Conservation (phyloP, 495 filamentous ascomycete genomes). For the Delitschia confertaspora region DNA sequence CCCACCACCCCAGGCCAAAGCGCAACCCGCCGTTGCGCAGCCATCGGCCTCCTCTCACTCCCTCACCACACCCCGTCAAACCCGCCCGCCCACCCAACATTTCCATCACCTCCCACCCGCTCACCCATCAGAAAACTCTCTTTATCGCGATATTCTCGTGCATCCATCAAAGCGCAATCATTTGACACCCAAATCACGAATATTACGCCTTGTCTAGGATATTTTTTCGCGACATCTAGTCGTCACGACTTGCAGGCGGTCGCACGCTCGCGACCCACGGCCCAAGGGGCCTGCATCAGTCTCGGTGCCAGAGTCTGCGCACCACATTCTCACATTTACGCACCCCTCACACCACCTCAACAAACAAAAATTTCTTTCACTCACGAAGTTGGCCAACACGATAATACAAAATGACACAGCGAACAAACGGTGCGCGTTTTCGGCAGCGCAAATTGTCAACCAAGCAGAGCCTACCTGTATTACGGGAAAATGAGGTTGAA, state of each 20-base stretch:
- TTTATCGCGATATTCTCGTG: conserved; percentile 1
- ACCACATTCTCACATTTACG: conserved; percentile 10
- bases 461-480: conserved; percentile 74
- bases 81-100: not conserved
- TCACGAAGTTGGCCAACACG: not conserved
- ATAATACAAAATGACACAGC: conserved; percentile 25
- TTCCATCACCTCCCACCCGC: conserved; percentile 11
- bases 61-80: conserved; percentile 12
- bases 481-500: conserved; percentile 86
- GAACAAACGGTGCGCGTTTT: conserved; percentile 29
- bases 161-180: conserved; percentile 5
- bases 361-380: not conserved
- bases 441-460: conserved; percentile 86
- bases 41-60: no score
- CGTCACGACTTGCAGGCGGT: no score
- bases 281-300: no score
- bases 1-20: not conserved
- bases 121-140: conserved; percentile 18
- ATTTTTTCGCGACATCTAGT: not conserved
- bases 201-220: conserved; percentile 14
- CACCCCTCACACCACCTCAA: not conserved
- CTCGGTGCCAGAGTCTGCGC: conserved; percentile 4
- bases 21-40: not conserved
- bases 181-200: conserved; percentile 22
- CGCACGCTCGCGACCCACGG: no score